Conservation (phyloP, 2,329 filamentous ascomycete species). For the Orbilia ellipsospora region DNA sequence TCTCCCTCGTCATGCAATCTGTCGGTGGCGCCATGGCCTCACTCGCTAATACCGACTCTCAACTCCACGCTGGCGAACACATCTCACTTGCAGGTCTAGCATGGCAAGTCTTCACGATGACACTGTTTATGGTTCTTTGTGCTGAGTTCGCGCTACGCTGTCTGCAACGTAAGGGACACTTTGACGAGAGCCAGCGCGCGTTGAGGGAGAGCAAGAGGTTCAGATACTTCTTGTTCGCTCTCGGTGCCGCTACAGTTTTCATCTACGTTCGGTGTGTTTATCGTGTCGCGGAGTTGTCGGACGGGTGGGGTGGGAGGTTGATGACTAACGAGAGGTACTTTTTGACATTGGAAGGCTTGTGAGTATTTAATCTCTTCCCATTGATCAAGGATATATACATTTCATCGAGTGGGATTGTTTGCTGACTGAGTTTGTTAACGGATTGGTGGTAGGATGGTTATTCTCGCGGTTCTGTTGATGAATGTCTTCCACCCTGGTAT, state of each 20-base stretch:
- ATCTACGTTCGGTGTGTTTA: constrained; percentile 75
- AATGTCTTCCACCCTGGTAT: constrained; percentile 65
- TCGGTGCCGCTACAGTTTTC: constrained; percentile 70
- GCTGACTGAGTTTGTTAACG: neutral
- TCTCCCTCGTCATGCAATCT: constrained; percentile 71
- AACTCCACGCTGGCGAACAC: constrained; percentile 66
- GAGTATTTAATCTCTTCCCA: constrained; percentile 10
- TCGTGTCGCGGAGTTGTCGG: constrained; percentile 73
- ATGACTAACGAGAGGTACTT: constrained; percentile 70
- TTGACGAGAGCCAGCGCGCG: constrained; percentile 61
- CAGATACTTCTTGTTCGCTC: constrained; percentile 68
- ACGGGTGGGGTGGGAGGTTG: constrained; percentile 72
- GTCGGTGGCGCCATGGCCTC: constrained; percentile 70
- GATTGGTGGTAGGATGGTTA: constrained; percentile 62
- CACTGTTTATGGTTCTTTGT: constrained; percentile 68
- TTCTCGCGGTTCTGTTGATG: constrained; percentile 65
- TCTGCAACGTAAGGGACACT: constrained; percentile 35
- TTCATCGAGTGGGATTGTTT: neutral
- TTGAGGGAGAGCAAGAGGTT: constrained; percentile 66
- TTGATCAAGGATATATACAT: neutral
- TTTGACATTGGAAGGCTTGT: constrained; percentile 69
- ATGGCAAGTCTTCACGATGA: constrained; percentile 71
- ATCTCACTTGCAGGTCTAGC: constrained; percentile 74
- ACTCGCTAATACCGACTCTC: constrained; percentile 61
- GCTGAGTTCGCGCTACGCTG: constrained; percentile 67